Evolutionary conservation across 352 stramenopile genomes (phyloP), one percentile per base, ranked within the genome.

Genomic region (Phytophthora ohioensis): DNA sequence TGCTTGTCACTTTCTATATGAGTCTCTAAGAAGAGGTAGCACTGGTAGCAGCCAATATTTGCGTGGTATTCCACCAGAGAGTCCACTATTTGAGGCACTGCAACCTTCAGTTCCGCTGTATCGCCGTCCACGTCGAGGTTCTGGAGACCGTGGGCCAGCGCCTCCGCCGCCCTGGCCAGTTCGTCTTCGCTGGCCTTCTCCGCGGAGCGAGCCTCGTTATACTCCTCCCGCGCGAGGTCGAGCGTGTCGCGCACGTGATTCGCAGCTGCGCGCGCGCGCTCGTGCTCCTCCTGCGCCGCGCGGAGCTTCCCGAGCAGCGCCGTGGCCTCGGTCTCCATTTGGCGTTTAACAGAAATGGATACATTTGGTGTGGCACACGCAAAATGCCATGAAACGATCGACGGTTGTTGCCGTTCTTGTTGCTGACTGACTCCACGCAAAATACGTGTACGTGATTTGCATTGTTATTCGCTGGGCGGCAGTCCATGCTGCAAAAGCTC

Each of bases 1-100:
- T 34, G 12, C 30, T 42, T 55, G 12, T 62, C 60, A 2, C 43
- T 30, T 1, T 53, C 42, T 51, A 68, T 72, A 13, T 64, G 67
- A 3, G 17, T 57, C 4, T 67, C 67, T 34, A 64, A n/a, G 21
- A 69, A 70, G 43, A 95, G 46, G 61, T 90, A 93, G 58, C 83
- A 91, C 60, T 93, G 82, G 49, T 95, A 95, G 60, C 86, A 93
- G 38, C 85, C 86, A 42, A 95, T 93, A 55, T 95, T 94, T 32
- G 79, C 82, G 34, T 95, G 84, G 31, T 90, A 94, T 69, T 95
- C 88, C 17, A 94, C 73, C 34, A 92, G 21, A 31, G 67, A 87
- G 36, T 75, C 46, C 2, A 38, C 56, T 31, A 85, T 73, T n/a
- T 12, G 34, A 47, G 67, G 60, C 9, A 77, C 52, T n/a, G 10